phyloP scores from a whole-genome alignment of 805 yeast genomes.

The Lipomyces yamadae region DNA sequence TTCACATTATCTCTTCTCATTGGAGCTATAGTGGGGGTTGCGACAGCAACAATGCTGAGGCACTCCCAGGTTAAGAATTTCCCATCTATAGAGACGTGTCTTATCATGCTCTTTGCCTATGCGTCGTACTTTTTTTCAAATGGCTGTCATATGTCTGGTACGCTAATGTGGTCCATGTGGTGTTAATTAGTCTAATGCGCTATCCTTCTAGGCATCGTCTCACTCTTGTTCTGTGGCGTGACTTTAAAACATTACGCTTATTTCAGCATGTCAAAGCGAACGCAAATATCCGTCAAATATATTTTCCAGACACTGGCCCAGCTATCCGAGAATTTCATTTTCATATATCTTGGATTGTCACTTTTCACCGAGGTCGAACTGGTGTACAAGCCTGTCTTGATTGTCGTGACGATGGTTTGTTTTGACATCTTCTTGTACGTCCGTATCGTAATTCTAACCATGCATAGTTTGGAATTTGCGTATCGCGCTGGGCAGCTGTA shows the following conservation, averaged over 20 bases:
- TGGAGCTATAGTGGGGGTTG: slow-evolving; percentile 84
- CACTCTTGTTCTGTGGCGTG: slow-evolving; percentile 92
- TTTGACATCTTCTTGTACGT: background rate
- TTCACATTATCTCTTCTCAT: slow-evolving; percentile 88
- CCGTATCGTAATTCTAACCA: background rate
- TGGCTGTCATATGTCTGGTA: slow-evolving; percentile 98
- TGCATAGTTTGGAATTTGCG: slow-evolving; percentile 67
- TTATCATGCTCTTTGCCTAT: slow-evolving; percentile 87
- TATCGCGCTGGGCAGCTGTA: slow-evolving; percentile 96
- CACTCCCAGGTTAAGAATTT: slow-evolving; percentile 91
- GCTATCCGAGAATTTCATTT: slow-evolving; percentile 93
- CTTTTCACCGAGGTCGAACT: slow-evolving; percentile 94
- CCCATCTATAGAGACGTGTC: slow-evolving; percentile 96
- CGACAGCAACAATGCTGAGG: slow-evolving; percentile 86
- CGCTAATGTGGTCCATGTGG: background rate
- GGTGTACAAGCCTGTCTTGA: slow-evolving; percentile 90
- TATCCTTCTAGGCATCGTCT: slow-evolving; percentile 43
- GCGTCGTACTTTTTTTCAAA: slow-evolving; percentile 96
- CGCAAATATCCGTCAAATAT: slow-evolving; percentile 95
- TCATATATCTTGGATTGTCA: slow-evolving; percentile 91
- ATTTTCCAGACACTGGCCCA: slow-evolving; percentile 94
- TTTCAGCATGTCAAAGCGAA: slow-evolving; percentile 94
- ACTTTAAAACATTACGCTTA: slow-evolving; percentile 96
- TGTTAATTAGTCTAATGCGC: background rate
- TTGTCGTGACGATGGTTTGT: slow-evolving; percentile 73